phyloP scores from a whole-genome alignment of 2,329 filamentous ascomycete genomes.

The Colletotrichum kahawae region DNA sequence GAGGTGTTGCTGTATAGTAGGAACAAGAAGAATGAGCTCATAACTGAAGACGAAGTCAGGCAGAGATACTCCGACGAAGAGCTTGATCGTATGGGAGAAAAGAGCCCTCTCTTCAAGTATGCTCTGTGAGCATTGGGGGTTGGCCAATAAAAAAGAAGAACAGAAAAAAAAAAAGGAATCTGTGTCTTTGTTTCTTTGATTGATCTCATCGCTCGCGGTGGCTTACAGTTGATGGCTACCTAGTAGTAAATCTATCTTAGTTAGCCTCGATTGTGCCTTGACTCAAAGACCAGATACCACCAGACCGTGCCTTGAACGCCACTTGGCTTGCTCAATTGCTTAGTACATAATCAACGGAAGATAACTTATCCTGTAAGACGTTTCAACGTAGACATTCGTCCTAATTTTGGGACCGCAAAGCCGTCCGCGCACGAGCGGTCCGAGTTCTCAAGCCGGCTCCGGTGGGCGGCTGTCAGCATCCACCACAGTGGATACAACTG shows the following conservation, averaged over 20 bases:
- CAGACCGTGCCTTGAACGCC: not conserved
- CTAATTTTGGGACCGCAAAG: not conserved
- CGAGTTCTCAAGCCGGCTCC: not conserved
- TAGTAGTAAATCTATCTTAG: not conserved
- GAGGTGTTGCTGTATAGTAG: slow-evolving; percentile 2
- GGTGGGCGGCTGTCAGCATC: accelerated
- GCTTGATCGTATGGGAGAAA: slow-evolving; percentile 34
- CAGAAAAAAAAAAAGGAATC: not conserved
- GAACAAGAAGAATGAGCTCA: slow-evolving; percentile 29
- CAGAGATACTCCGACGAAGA: slow-evolving; percentile 31
- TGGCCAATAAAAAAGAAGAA: not conserved
- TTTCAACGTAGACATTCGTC: not conserved
- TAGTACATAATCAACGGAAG: not conserved
- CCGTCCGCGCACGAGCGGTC: not conserved
- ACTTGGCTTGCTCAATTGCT: not conserved
- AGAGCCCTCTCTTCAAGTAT: slow-evolving; percentile 35
- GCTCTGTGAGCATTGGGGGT: slow-evolving; percentile 19
- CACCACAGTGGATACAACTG: not conserved
- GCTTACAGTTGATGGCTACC: not conserved
- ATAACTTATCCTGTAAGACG: not conserved
- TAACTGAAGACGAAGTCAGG: slow-evolving; percentile 30
- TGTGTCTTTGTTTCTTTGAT: not conserved
- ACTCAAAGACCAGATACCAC: not conserved
- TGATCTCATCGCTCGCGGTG: not conserved
- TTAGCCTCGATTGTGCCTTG: not conserved